Evolutionary conservation across 495 filamentous ascomycete genomes (phyloP), one percentile per base, ranked within the genome.

Genomic region (Aspergillus heteromorphus): DNA sequence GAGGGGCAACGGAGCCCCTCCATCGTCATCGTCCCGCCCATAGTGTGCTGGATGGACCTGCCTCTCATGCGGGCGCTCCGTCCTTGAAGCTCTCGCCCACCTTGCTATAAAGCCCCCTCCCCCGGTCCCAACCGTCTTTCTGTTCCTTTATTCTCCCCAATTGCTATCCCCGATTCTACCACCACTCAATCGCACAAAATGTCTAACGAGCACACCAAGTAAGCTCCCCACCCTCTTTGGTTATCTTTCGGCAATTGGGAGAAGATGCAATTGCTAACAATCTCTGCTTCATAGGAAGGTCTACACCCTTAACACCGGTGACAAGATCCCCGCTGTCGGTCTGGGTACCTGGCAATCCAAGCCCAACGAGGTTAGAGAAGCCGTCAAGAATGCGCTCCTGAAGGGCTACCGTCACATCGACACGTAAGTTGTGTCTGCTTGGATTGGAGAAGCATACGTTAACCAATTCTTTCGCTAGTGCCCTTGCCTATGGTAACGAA

Each of bases 401-500:
- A 79, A 78, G 38, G 91, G 91, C 53, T 87, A 87, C 68, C 78
- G 84, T 30, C 84, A 87, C 71, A 86, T 87, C 50, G 83, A 87
- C 61, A 85, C 83, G 73, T 77, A 64, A 59, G 70, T 63, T 19
- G 14, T 6, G 25, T 13, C 17, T 27, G 8, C 18, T 14, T 14
- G 20, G 6, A 5, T 16, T n/a, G 14, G 14, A 16, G 13, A 17
- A 4, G n/a, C 30, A 14, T 27, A 29, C 43, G n/a, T 47, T 45
- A 55, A 23, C 11, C 14, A 31, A 38, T 41, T 25, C 6, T 2
- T 23, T 13, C 13, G 5, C 1, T 16, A 85, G 80, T 23, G 91
- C 91, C n/a, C 75, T 84, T 51, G 87, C 84, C 17, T 95, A 95
- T 66, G 86, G 84, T 61, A 95, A 95, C 73, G 91, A 95, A 72